Evolutionary conservation across 2,329 filamentous ascomycete genomes (phyloP), one percentile per base, ranked within the genome.

Genomic region (Venturia nashicola): DNA sequence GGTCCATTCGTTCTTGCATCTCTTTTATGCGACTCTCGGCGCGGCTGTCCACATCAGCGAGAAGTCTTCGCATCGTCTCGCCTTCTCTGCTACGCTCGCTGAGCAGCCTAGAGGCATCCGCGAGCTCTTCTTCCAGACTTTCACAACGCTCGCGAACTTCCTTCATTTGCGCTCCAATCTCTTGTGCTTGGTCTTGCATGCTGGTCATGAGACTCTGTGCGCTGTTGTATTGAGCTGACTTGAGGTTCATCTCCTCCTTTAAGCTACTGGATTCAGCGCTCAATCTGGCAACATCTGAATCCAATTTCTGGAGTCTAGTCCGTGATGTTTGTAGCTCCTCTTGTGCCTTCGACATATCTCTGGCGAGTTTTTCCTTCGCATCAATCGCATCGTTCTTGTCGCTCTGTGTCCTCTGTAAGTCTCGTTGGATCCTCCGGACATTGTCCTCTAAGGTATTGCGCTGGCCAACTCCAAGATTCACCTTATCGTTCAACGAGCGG

Each of bases 151-250:
- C 85, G 66, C 89, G 86, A 0, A 89, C 85, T 75, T 99, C 94
- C 74, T 94, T 96, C 75, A 97, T 88, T 76, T 97, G 94, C 68
- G 90, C 88, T 5, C 87, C 86, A 71, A 97, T 83, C 77, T 99
- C 94, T 1, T 89, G 84, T 0, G 88, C 88, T 77, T 97, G 91
- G 70, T 97, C 91, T 66, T 92, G 89, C 90, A 97, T 94, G 72
- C 90, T 96, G 70, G 87, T 87, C 73, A 97, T 86, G 16, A 97
- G 77, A 61, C 87, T 89, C 73, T 97, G 90, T 0, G 91, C 89
- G 68, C 87, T 96, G 62, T 84, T 83, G 71, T 96, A 92, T 74
- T 97, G 91, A 46, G 90, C 89, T 2, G 85, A 83, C 78, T 94
- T 96, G 65, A 96, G 82, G 63, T 92, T 85, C 0, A 89, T 83